Conservation (phyloP, 169 alveolate genomes). For the Neospora caninum region DNA sequence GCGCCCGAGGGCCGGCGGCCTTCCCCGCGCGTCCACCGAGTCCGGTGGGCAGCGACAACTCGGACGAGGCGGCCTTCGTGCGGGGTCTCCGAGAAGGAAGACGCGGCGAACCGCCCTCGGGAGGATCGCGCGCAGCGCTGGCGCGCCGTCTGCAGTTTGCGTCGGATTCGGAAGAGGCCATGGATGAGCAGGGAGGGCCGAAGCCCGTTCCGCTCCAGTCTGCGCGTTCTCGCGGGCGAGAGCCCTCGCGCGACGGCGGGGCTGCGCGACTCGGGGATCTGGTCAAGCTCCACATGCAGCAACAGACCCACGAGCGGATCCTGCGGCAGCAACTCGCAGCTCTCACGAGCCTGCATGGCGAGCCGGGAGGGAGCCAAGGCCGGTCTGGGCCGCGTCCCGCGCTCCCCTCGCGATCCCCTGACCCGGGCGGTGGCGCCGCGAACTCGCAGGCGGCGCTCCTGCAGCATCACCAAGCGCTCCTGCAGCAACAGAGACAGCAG, state of each 20-base stretch:
- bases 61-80: neutral
- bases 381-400: neutral
- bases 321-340: slow-evolving; percentile 2
- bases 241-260: neutral
- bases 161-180: neutral
- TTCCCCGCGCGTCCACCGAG: neutral
- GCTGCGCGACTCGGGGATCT: neutral
- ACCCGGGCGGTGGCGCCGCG: neutral
- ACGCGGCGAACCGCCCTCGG: too few relatives aligned
- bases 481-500: slow-evolving; percentile 14
- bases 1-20: neutral
- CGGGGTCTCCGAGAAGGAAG: too few relatives aligned
- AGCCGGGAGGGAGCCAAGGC: neutral
- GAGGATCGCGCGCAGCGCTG: neutral
- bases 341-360: neutral
- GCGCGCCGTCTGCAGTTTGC: neutral
- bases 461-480: slow-evolving; percentile 11
- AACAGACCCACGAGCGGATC: neutral
- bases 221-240: neutral
- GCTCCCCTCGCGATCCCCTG: neutral
- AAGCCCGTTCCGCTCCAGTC: neutral
- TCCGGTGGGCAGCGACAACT: neutral
- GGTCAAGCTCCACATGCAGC: neutral
- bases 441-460: neutral
- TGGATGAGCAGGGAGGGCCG: neutral